These are phyloP conservation scores for Blastobotrys americana DNA, from an alignment of 805 yeast species.

Conservation along the genomic window DNA sequence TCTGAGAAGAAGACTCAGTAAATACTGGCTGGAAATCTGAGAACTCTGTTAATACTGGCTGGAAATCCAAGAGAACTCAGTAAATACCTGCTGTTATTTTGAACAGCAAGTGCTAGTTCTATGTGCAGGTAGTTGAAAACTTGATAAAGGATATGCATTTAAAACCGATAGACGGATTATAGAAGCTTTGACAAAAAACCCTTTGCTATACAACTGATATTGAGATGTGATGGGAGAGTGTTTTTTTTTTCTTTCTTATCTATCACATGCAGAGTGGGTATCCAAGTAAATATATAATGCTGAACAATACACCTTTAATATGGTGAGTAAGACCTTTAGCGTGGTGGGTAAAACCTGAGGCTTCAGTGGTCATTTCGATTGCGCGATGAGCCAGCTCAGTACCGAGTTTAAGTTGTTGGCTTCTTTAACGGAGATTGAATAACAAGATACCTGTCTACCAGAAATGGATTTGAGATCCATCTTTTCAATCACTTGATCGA, in stretches of 20 bases:
- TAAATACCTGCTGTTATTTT: too few species aligned
- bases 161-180: not conserved
- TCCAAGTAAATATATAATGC: not conserved
- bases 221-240: not conserved
- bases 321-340: not conserved
- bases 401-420: constrained; percentile 30
- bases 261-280: not conserved
- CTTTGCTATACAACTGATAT: not conserved
- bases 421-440: constrained; percentile 33
- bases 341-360: not conserved
- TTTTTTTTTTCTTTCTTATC: not conserved
- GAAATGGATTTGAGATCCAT: constrained; percentile 28
- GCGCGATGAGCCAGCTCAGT: constrained; percentile 30
- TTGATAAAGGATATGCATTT: too few species aligned
- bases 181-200: not conserved
- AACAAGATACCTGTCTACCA: constrained; percentile 31
- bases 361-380: constrained; percentile 11
- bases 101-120: too few species aligned
- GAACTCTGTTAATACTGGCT: too few species aligned
- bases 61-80: too few species aligned
- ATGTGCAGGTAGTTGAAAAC: too few species aligned
- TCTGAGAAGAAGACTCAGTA: constrained; percentile 10
- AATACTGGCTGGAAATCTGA: too few species aligned
- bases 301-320: not conserved
- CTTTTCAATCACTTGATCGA: constrained; percentile 28